Evolutionary conservation across 352 stramenopile genomes (phyloP), one percentile per base, ranked within the genome.

Genomic region (Paralagenidium karlingii): DNA sequence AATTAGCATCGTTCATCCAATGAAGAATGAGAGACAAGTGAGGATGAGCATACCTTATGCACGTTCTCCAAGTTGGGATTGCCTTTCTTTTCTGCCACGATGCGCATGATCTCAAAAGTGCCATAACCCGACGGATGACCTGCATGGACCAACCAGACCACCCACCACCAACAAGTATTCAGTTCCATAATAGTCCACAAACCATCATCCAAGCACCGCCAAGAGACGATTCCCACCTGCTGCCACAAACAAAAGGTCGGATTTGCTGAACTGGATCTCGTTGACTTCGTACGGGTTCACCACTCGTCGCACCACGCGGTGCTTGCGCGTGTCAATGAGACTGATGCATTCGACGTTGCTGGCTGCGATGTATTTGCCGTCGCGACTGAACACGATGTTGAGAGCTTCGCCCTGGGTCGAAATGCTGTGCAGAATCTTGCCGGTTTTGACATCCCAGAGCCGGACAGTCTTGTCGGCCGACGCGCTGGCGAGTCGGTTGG

Each of bases 281-380:
- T 82, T 81, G 7, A 78, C 63, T 49, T 91, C 68, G 47, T 82
- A 91, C 4, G 74, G 77, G 31, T 86, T 91, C 32, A 86, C 75
- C 8, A 88, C 63, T 20, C 68, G 64, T 20, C 70, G 68, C 53
- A 84, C 65, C 7, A 91, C 62, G 33, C 75, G 74, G 43, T 82
- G 61, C 51, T 88, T 91, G 49, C 68, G 65, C 34, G 75, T 80
- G 42, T 91, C 77, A 38, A 91, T 82, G 32, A 91, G 68, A 38
- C 56, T 82, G 24, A 86, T 71, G 47, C 67, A 78, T 43, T 84
- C 71, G 20, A 68, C 27, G 40, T 84, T 82, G 42, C 69, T 77
- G 40, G 73, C 77, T 13, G 73, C 77, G 21, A 90, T 78, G 53
- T 77, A 88, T 51, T 86, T 86, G 41, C 63, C 71, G 38, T 90